Evolutionary conservation across 2,329 filamentous ascomycete genomes (phyloP), one percentile per base, ranked within the genome.

Genomic region (Neoascochyta sp.): DNA sequence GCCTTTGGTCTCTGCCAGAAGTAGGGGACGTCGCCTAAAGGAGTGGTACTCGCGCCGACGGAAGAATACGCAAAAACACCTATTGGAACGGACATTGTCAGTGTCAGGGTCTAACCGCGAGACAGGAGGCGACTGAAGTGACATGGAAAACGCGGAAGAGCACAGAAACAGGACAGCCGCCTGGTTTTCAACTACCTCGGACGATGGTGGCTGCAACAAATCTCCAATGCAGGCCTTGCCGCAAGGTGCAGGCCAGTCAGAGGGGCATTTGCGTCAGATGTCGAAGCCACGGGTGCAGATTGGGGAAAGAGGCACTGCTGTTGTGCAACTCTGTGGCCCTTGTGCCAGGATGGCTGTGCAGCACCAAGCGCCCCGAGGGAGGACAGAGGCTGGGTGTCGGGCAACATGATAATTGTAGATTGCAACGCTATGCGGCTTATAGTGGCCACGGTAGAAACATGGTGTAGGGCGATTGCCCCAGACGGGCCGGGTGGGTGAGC

Each of bases 41-140:
- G 55, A 42, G 54, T 52, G 38, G 54, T 52, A 46, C 54, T 57
- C 28, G 54, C 52, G 41, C 51, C 52, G 35, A 57, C 50, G 23
- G 57, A 54, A 24, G 61, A 50, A 45, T 60, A 59, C 34, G 50
- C 55, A 45, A 62, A 41, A 30, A 60, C 55, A 45, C 62, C 62
- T 63, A 64, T 29, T 14, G 60, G 59, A 39, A 62, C 50, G 38
- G 46, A 36, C 62, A 65, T 64, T 50, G 54, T 65, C 45, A 65
- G 62, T 52, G 41, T 49, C 16, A 39, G 28, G 27, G n/a, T 21
- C 29, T 29, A 18, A 9, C 22, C 16, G 27, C 22, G 32, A 24
- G 24, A 28, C 22, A 17, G 24, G 28, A 33, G 25, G 10, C 26
- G 20, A 19, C 24, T 18, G 30, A 20, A 24, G n/a, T 16, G 31